Evolutionary conservation across 2,329 filamentous ascomycete species (phyloP).

Genomic region (Ophiostoma angusticollis): DNA sequence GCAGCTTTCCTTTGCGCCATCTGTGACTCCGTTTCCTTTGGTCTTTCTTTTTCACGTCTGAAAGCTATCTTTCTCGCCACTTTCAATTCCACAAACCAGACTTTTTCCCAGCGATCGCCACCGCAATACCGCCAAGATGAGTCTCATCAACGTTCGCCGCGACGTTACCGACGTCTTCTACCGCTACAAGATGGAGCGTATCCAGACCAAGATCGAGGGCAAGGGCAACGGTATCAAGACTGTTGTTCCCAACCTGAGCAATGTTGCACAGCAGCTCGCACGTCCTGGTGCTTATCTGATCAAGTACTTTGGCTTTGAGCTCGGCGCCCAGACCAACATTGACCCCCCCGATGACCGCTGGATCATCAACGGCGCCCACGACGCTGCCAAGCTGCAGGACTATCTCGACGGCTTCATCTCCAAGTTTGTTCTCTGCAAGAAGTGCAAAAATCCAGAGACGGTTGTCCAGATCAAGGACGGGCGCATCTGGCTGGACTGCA

Average conservation of each 20-base stretch:
- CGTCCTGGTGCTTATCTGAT: slow-evolving; percentile 91
- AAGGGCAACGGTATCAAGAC: slow-evolving; percentile 99
- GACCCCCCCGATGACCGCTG: slow-evolving; percentile 95
- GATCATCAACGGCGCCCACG: slow-evolving; percentile 99
- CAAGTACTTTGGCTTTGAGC: slow-evolving; percentile 99
- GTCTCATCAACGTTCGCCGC: slow-evolving; percentile 95
- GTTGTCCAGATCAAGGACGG: slow-evolving; percentile 91
- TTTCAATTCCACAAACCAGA: background rate
- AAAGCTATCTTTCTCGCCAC: background rate
- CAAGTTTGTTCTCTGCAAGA: slow-evolving; percentile 98
- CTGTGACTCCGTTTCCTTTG: no score
- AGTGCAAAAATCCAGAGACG: slow-evolving; percentile 99
- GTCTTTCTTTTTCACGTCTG: background rate
- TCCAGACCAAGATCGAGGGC: slow-evolving; percentile 98
- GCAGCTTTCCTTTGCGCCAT: background rate
- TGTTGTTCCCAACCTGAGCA: slow-evolving; percentile 92
- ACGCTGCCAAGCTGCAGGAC: slow-evolving; percentile 89
- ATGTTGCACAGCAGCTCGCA: slow-evolving; percentile 80
- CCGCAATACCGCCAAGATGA: slow-evolving; percentile 57
- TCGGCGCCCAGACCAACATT: slow-evolving; percentile 96
- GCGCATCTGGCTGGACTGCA: slow-evolving; percentile 89
- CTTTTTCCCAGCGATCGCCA: no score
- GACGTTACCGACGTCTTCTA: slow-evolving; percentile 99
- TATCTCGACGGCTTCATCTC: slow-evolving; percentile 97
- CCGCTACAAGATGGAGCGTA: slow-evolving; percentile 99